Base-by-base conservation (phyloP, 164 flowering plant genomes). In the Piper longum region DNA sequence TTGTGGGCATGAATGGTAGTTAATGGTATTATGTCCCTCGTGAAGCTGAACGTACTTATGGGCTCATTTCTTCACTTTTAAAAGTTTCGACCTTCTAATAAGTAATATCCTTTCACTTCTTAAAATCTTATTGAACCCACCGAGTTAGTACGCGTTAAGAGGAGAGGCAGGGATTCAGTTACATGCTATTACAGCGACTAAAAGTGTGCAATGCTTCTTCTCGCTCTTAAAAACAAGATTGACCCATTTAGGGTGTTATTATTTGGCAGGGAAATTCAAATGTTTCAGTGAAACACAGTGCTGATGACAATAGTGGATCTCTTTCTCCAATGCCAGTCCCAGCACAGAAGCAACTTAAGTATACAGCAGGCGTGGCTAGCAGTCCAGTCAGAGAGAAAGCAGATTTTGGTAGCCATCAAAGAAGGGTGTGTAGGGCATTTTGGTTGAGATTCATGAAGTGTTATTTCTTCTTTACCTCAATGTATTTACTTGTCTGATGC, bases 331-430 rank as follows among this genome's bases (percentile, higher is more conserved):
- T 80, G 69, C 65, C 89, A 59, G 81, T 80, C 14, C 95, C 92
- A 36, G 97, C 88, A 57, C 96, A 80, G 75, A 90, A 90, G 69
- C 97, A 93, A 77, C 85, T 90, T 41, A 88, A 87, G 71, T 93
- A 82, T 72, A 81, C 91, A 43, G 83, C 92, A 16, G 99, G 97
- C 51, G 79, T 93, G 70, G 96, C 77, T 43, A 93, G 85, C 75
- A 78, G 85, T 54, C 76, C 90, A 17, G 73, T 72, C 39, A 79
- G 78, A 70, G 87, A 79, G 18, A 79, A 87, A 55, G 82, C 81
- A 42, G 81, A 84, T 16, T 82, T 80, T 60, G 60, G 81, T 52
- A 81, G 82, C 73, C 85, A 78, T 64, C 71, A 72, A 61, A 72
- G 84, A 72, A 88, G 85, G 92, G 96, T 88, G 54, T 17, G 39